Percentiles rank a stretch among this genome's conserved stretches.
phyloP scores from a whole-genome alignment of 345 rosid genomes.

The Eucalyptus curtisii region DNA sequence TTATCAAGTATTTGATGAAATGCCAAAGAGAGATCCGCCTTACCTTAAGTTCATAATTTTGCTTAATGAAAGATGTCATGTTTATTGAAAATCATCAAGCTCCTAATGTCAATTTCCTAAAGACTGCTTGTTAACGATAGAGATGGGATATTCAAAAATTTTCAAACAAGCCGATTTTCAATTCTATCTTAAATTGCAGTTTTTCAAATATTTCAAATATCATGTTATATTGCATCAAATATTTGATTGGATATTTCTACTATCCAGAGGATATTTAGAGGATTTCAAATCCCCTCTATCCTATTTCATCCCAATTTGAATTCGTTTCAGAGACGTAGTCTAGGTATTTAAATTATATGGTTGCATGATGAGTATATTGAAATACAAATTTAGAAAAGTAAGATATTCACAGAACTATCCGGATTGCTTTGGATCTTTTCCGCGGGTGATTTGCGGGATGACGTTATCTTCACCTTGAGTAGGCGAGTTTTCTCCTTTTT shows the following conservation, averaged over 20 bases:
- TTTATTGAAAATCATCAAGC: too few relatives aligned
- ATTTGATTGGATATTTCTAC: not conserved
- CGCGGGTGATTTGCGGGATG: not conserved
- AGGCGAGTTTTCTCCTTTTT: not conserved
- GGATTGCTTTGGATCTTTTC: not conserved
- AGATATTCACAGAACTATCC: not conserved
- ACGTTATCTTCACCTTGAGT: not conserved
- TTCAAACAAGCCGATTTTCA: not conserved
- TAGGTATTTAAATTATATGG: not conserved
- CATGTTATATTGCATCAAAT: not conserved
- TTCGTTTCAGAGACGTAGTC: not conserved
- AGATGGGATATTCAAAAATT: fast-evolving
- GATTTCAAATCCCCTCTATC: too few relatives aligned
- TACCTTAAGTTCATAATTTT: too few relatives aligned
- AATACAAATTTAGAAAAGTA: not conserved
- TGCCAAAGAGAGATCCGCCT: too few relatives aligned
- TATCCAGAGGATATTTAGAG: too few relatives aligned
- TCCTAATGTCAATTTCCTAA: fast-evolving
- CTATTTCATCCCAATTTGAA: not conserved
- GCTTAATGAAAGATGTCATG: too few relatives aligned
- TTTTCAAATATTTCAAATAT: too few relatives aligned
- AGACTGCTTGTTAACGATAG: too few relatives aligned
- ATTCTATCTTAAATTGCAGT: not conserved
- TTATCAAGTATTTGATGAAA: too few relatives aligned
- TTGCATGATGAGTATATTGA: not conserved